phyloP scores from a whole-genome alignment of 768 basidiomycete species.

The Terana coerulea region DNA sequence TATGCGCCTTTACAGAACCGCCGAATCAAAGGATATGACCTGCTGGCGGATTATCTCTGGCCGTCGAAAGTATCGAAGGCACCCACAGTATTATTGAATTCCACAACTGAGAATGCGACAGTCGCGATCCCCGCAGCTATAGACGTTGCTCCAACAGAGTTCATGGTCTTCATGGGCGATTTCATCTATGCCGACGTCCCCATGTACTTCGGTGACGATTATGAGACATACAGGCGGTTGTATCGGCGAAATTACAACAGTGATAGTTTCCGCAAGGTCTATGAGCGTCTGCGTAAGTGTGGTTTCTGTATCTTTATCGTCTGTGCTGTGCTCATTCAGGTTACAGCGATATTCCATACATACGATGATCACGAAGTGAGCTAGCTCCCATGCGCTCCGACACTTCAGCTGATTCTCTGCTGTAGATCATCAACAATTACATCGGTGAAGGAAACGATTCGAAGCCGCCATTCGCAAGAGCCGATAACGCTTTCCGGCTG shows the following conservation, averaged over 20 bases:
- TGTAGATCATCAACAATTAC: conserved; percentile 63
- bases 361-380: conserved; percentile 72
- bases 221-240: conserved; percentile 56
- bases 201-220: conserved; percentile 51
- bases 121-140: background rate
- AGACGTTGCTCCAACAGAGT: conserved; percentile 39
- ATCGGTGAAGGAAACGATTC: conserved; percentile 52
- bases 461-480: conserved; percentile 53
- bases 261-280: conserved; percentile 60
- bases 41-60: conserved; percentile 53
- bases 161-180: conserved; percentile 69
- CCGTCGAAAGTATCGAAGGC: conserved; percentile 17
- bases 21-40: conserved; percentile 61
- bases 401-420: conserved; percentile 10
- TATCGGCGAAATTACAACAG: conserved; percentile 68
- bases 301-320: background rate
- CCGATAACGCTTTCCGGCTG: conserved; percentile 50
- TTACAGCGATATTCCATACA: conserved; percentile 58
- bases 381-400: conserved; percentile 1
- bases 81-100: too few relatives aligned
- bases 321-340: conserved; percentile 4
- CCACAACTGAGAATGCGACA: background rate
- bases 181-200: conserved; percentile 78
- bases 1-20: conserved; percentile 52
- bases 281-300: conserved; percentile 64